A percentile compares a stretch with the other conserved stretches of the same genome.
Conservation (phyloP, 495 filamentous ascomycete species). For the Lasiosphaeria ovina region DNA sequence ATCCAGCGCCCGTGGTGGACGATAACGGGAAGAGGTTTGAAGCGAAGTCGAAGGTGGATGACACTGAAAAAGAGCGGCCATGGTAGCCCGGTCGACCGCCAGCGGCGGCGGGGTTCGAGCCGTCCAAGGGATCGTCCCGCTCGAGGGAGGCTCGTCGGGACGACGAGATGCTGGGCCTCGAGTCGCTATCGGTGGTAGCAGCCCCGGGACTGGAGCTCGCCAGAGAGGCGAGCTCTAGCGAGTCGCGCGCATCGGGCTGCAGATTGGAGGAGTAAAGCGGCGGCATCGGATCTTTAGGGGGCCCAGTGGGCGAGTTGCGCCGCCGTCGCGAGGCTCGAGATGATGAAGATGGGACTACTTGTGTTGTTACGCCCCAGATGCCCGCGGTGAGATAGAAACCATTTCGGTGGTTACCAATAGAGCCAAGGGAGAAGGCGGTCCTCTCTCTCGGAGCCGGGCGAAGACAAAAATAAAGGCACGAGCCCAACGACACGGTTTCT, state of each 20-base stretch:
- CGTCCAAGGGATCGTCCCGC: slow-evolving; percentile 74
- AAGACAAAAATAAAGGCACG: background rate
- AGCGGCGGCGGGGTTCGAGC: slow-evolving; percentile 49
- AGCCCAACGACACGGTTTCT: background rate
- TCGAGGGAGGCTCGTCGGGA: slow-evolving; percentile 89
- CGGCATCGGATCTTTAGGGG: slow-evolving; percentile 33
- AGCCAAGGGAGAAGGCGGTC: background rate
- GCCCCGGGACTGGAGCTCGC: slow-evolving; percentile 72
- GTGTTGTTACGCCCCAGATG: slow-evolving; percentile 7
- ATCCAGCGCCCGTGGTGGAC: slow-evolving; percentile 73
- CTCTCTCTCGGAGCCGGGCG: background rate
- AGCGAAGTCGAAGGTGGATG: slow-evolving; percentile 91
- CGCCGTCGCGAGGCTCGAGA: background rate
- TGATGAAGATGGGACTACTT: background rate
- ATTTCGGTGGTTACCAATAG: slow-evolving; percentile 2
- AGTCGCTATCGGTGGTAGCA: slow-evolving; percentile 64
- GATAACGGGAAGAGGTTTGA: slow-evolving; percentile 88
- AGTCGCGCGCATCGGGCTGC: slow-evolving; percentile 66
- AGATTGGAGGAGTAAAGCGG: slow-evolving; percentile 48
- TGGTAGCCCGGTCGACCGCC: slow-evolving; percentile 42
- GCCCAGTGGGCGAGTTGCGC: background rate
- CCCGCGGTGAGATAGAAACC: slow-evolving; percentile 4
- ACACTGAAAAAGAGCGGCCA: slow-evolving; percentile 77
- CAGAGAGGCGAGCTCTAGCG: slow-evolving; percentile 91
- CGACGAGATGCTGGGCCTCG: slow-evolving; percentile 80